Evolutionary conservation across 2,329 filamentous ascomycete species (phyloP), one percentile per base, ranked within the genome.

Genomic region (Septoria linicola): DNA sequence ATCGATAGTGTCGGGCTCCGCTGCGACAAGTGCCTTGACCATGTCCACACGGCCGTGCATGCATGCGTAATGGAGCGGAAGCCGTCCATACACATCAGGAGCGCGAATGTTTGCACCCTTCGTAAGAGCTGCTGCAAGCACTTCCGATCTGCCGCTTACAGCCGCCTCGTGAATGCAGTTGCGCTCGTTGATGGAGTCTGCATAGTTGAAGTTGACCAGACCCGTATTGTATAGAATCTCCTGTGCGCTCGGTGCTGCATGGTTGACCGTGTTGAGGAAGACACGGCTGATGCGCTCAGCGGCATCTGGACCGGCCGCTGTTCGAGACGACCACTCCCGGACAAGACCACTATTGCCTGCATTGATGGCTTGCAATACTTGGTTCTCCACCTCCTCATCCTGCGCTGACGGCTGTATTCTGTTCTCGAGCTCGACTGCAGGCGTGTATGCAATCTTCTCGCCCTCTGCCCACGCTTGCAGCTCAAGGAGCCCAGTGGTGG

Each of bases 111-210:
- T 84, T 27, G 96, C 89, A 3, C 81, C 83, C 39, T 80, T 83
- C 1, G 80, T 75, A n/a, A 99, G 75, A 3, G 87, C 91, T 58
- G 87, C 83, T 43, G 81, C 76, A 52, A 97, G 75, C 23, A 96
- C 87, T 60, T 88, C 85, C 8, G 80, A 73, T 63, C 91, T 91
- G 16, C 91, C 91, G 55, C 95, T 95, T 45, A 97, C 96, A 1
- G 91, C 87, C n/a, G 93, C 89, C 72, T 97, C 93, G 63, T 99
- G 93, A 40, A 99, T 77, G 66, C 91, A 96, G 64, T 96, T 99
- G 34, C 93, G 82, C 73, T 96, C 92, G 64, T 97, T 99, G 69
- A 99, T 97, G 64, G 96, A 91, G 67, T 99, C 93, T 63, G 95
- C 89, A 0, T 90, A 93, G 64, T 89, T 84, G n/a, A 96, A 80